Conservation (phyloP, 148 eudicot genomes). For the Chenopodium suecicum region DNA sequence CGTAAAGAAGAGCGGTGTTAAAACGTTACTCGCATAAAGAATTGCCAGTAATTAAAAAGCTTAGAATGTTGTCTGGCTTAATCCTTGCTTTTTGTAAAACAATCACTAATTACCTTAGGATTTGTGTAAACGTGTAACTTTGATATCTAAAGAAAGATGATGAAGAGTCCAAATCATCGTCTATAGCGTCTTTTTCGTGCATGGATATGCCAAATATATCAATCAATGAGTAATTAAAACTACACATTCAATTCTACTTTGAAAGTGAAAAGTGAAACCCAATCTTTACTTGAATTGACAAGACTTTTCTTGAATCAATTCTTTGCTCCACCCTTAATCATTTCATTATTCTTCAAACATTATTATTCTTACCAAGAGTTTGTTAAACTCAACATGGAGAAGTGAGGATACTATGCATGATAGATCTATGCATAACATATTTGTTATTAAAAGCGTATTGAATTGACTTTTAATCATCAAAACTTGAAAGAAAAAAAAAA, state of each 20-base stretch:
- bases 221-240: not conserved
- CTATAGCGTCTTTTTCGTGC: not conserved
- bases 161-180: not conserved
- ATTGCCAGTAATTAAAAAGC: not conserved
- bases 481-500: too few relatives aligned
- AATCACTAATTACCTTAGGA: not conserved
- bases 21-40: not conserved
- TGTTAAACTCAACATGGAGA: not conserved
- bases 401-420: too few relatives aligned
- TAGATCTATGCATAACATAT: too few relatives aligned
- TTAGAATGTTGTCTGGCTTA: not conserved
- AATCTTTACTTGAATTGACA: not conserved
- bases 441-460: too few relatives aligned
- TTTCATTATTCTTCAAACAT: not conserved
- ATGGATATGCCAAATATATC: not conserved
- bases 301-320: constrained; percentile 1
- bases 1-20: not conserved
- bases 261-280: constrained; percentile 3
- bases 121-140: not conserved
- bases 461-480: too few relatives aligned
- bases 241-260: not conserved
- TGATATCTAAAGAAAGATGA: not conserved
- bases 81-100: not conserved
- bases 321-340: not conserved
- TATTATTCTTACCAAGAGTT: not conserved